A percentile compares a stretch with the other conserved stretches of the same genome.
Conservation (phyloP, 768 basidiomycete species). For the Lactifluus piperatus region DNA sequence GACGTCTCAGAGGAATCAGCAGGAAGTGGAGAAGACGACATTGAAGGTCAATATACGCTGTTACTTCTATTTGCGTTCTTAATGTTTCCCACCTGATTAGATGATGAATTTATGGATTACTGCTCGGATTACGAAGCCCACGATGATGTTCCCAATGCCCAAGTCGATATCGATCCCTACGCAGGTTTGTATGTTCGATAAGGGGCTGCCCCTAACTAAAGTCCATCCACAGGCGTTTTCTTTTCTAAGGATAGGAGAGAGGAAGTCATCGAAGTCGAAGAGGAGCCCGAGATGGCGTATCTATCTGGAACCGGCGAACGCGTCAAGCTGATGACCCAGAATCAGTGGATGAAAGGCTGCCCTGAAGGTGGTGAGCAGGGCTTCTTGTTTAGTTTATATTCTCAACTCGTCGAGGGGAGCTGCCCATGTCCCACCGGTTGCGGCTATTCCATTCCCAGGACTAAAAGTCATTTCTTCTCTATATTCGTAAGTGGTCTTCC, state of each 20-base stretch:
- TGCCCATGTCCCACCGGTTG: conserved; percentile 73
- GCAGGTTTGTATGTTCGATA: conserved; percentile 44
- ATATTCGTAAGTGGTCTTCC: conserved; percentile 54
- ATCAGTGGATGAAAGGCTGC: conserved; percentile 97
- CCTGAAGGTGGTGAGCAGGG: conserved; percentile 89
- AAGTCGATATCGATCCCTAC: conserved; percentile 76
- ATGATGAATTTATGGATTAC: conserved; percentile 64
- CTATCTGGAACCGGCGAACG: conserved; percentile 37
- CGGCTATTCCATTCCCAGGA: conserved; percentile 48
- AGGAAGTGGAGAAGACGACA: conserved; percentile 43
- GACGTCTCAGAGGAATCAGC: conserved; percentile 42
- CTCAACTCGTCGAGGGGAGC: conserved; percentile 52
- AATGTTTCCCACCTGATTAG: conserved; percentile 20
- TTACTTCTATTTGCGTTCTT: neutral
- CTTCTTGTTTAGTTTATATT: conserved; percentile 79
- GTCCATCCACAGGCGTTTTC: conserved; percentile 58
- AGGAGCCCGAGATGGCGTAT: conserved; percentile 48
- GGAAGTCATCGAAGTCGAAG: conserved; percentile 87
- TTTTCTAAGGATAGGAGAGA: conserved; percentile 92
- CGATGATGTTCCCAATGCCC: conserved; percentile 32
- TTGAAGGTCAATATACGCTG: conserved; percentile 33
- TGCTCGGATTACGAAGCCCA: conserved; percentile 67
- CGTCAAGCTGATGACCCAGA: conserved; percentile 70
- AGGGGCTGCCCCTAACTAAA: conserved; percentile 7
- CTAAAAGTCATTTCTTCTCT: conserved; percentile 74